Evolutionary conservation across 495 filamentous ascomycete species (phyloP).

Genomic region (Tuber melanosporum): DNA sequence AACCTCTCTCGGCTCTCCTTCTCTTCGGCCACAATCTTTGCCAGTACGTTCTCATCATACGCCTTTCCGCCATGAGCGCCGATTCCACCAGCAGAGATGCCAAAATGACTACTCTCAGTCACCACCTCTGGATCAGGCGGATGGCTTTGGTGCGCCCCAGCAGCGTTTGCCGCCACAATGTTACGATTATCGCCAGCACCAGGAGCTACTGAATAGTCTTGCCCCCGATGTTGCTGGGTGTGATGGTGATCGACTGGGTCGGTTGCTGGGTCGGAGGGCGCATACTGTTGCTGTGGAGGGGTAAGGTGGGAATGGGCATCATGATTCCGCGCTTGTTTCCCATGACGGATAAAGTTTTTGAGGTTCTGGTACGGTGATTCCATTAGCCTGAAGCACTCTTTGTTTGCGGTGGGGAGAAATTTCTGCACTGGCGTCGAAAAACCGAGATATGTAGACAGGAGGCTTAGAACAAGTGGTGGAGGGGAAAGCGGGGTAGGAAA

Average conservation of each 20-base stretch:
- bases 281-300: conserved; percentile 53
- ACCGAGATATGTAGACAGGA: background rate
- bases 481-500: background rate
- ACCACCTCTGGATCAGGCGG: conserved; percentile 42
- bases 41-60: conserved; percentile 62
- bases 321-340: conserved; percentile 77
- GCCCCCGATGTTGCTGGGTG: conserved; percentile 41
- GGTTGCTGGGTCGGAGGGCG: conserved; percentile 50
- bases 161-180: conserved; percentile 53
- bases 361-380: conserved; percentile 57
- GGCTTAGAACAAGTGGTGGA: background rate
- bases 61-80: conserved; percentile 49
- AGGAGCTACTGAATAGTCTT: conserved; percentile 55
- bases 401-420: background rate
- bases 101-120: conserved; percentile 26
- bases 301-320: conserved; percentile 49
- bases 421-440: background rate
- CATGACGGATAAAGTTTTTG: conserved; percentile 98
- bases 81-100: conserved; percentile 27
- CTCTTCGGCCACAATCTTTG: conserved; percentile 85
- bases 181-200: conserved; percentile 52
- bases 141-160: conserved; percentile 48
- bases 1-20: conserved; percentile 74
- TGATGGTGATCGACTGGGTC: conserved; percentile 46
- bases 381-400: conserved; percentile 28